Evolutionary conservation across 2,329 filamentous ascomycete species (phyloP).

Genomic region (Clarireedia monteithiana): DNA sequence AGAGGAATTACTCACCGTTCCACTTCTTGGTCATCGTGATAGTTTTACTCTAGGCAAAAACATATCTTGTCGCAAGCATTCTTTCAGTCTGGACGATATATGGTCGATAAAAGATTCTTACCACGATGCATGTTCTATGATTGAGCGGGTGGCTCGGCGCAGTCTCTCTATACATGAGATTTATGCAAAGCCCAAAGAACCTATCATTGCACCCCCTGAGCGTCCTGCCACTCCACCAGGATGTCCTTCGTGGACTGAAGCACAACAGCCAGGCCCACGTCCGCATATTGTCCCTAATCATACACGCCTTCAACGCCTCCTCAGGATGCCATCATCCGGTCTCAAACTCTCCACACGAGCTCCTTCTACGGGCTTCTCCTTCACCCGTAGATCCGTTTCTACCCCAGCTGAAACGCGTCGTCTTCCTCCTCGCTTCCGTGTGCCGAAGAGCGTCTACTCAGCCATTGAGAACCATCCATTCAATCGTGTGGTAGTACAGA

Average conservation of each 20-base stretch:
- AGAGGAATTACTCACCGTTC: conserved; percentile 21
- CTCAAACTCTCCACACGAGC: conserved; percentile 9
- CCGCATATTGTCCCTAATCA: not conserved
- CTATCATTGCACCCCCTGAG: conserved; percentile 22
- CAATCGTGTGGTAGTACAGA: conserved; percentile 18
- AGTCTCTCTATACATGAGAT: conserved; percentile 21
- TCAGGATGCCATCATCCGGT: conserved; percentile 15
- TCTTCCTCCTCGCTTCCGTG: conserved; percentile 20
- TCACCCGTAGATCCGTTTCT: conserved; percentile 2
- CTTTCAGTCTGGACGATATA: conserved; percentile 32
- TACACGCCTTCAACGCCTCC: conserved; percentile 19
- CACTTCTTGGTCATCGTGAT: conserved; percentile 24
- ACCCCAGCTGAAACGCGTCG: not conserved
- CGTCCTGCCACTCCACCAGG: conserved; percentile 27
- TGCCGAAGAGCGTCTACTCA: conserved; percentile 26
- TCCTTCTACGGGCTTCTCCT: not conserved
- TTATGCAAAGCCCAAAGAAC: conserved; percentile 26
- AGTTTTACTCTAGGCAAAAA: conserved; percentile 22
- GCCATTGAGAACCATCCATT: conserved; percentile 28
- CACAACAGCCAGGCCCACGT: conserved; percentile 16
- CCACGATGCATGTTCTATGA: conserved; percentile 23
- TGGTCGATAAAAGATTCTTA: conserved; percentile 26
- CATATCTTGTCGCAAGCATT: conserved; percentile 25
- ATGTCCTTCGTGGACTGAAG: conserved; percentile 29
- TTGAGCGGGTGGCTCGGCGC: conserved; percentile 15